Percentiles rank a stretch among this genome's conserved stretches.
Evolutionary conservation across 2,329 filamentous ascomycete species (phyloP).

Genomic region (Fusarium proliferatum): DNA sequence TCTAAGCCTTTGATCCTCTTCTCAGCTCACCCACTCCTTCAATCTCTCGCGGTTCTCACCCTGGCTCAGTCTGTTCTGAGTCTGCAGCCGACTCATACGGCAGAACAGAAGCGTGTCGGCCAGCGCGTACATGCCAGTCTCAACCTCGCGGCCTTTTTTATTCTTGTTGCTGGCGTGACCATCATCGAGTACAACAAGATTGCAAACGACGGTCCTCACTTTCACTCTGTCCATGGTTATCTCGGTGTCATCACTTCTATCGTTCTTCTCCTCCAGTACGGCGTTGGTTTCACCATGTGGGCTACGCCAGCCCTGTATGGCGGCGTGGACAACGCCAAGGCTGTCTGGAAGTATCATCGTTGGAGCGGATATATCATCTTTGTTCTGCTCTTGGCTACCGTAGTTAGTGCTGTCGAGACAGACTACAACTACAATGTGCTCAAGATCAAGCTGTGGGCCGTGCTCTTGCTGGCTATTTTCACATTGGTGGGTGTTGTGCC

Average conservation of each 20-base stretch:
- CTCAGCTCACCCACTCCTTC: constrained; percentile 84
- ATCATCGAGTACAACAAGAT: constrained; percentile 89
- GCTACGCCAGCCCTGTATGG: constrained; percentile 80
- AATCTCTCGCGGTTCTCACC: constrained; percentile 75
- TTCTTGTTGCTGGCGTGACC: constrained; percentile 72
- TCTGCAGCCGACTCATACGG: constrained; percentile 86
- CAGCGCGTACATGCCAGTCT: constrained; percentile 74
- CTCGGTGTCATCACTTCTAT: constrained; percentile 82
- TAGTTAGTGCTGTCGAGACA: constrained; percentile 80
- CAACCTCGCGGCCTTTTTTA: constrained; percentile 71
- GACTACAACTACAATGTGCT: constrained; percentile 76
- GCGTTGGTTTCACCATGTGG: constrained; percentile 86
- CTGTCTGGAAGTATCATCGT: constrained; percentile 91
- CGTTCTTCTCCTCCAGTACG: constrained; percentile 76
- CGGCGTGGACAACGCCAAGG: constrained; percentile 81
- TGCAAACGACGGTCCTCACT: constrained; percentile 73
- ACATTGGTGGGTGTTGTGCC: constrained; percentile 79
- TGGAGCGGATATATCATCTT: constrained; percentile 79
- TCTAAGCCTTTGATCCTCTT: constrained; percentile 80
- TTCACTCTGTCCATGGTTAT: constrained; percentile 83
- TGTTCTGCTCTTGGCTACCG: constrained; percentile 76
- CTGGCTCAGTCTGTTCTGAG: constrained; percentile 84
- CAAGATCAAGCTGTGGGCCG: constrained; percentile 80
- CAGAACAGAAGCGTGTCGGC: constrained; percentile 74
- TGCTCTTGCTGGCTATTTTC: constrained; percentile 73